Evolutionary conservation across 495 filamentous ascomycete species (phyloP), one percentile per base, ranked within the genome.

Genomic region (Aspergillus hancockii): DNA sequence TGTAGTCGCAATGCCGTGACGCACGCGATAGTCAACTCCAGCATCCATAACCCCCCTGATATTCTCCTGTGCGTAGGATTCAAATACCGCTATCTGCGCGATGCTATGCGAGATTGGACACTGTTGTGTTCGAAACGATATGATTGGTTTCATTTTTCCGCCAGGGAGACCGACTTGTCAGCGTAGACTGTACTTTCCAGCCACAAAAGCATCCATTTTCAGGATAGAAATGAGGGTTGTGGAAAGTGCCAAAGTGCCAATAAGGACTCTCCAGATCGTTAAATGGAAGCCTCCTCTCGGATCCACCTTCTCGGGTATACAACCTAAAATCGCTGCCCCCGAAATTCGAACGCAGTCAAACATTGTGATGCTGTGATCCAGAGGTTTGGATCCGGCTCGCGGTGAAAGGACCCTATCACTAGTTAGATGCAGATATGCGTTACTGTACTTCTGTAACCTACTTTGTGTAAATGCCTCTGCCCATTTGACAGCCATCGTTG

Each of bases 111-210:
- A 31, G 1, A 77, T 71, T 8, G 70, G 72, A 4, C 60, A 51
- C 18, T 75, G 71, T 41, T 77, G 74, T 4, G 69, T 75, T 19
- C 68, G 57, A 52, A 75, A 75, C 30, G 57, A 51, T 18, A 77
- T 68, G 16, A 74, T 70, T 0, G 74, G 67, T 9, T 67, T 55
- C 8, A 52, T 60, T 54, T 60, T 23, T 5, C 60, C 59, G 4
- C 58, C 36, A 4, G 43, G 32, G 0, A 63, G 67, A 7, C 55
- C 13, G 12, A 77, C 68, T 22, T 59, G 62, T 12, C 74, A 64
- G 14, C 63, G 59, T n/a, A 63, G 45, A 38, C 71, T 75, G 46
- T 70, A 75, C 49, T 63, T 69, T 0, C 69, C 68, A 8, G 60
- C 63, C 21, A 72, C 67, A 51, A 62, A 71, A 0, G 60, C 65